These are phyloP conservation scores for Elsinoe ampelina DNA, from an alignment of 2,329 filamentous ascomycete species.

Conservation along the genomic window DNA sequence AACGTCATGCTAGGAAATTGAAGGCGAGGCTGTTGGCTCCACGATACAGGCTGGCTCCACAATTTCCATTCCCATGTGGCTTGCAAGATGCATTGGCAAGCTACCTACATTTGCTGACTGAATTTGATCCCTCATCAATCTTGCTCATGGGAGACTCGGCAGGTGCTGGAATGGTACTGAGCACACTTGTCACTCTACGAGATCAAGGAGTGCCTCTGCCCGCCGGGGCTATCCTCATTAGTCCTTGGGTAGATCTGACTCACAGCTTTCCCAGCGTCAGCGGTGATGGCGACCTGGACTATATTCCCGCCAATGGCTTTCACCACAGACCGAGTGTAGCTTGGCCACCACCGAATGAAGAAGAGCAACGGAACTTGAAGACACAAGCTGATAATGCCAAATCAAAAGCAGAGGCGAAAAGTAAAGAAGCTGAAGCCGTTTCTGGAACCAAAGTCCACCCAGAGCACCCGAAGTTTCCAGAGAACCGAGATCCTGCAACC, in stretches of 20 bases:
- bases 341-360: constrained; percentile 87
- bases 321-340: constrained; percentile 77
- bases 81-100: constrained; percentile 82
- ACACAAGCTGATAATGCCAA: constrained; percentile 21
- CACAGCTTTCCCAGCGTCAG: constrained; percentile 92
- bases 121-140: constrained; percentile 71
- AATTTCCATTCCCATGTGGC: constrained; percentile 92
- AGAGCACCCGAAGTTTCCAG: constrained; percentile 14
- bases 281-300: constrained; percentile 64
- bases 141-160: constrained; percentile 87
- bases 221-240: constrained; percentile 81
- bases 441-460: constrained; percentile 16
- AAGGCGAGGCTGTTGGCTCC: constrained; percentile 82
- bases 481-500: constrained; percentile 19
- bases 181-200: constrained; percentile 66
- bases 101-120: constrained; percentile 71
- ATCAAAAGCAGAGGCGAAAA: constrained; percentile 15
- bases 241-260: constrained; percentile 90
- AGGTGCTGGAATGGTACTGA: constrained; percentile 80
- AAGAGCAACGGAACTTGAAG: constrained; percentile 46
- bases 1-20: constrained; percentile 87
- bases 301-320: constrained; percentile 80
- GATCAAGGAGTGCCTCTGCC: constrained; percentile 78
- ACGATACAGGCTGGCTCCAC: constrained; percentile 76
- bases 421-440: constrained; percentile 14